These are phyloP conservation scores for Ascoidea rubescens DNA, from an alignment of 805 yeast genomes.

Conservation along the genomic window DNA sequence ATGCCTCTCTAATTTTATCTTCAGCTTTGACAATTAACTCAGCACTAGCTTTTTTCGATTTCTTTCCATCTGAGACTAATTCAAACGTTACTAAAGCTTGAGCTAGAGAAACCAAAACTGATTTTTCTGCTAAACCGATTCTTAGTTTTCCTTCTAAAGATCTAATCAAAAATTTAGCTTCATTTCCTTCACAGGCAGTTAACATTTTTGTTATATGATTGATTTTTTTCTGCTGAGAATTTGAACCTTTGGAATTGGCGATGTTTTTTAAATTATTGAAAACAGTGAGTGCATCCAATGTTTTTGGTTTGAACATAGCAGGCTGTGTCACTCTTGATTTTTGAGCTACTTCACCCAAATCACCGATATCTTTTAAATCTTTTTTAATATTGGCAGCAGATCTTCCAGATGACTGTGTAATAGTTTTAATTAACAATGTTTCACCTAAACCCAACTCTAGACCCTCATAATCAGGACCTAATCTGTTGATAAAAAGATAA, in stretches of 20 bases:
- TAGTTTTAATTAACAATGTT: conserved; percentile 72
- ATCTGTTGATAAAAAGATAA: conserved; percentile 72
- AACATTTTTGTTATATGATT: conserved; percentile 70
- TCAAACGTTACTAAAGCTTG: conserved; percentile 69
- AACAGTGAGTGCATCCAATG: conserved; percentile 60
- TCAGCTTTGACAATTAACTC: conserved; percentile 53
- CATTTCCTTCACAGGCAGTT: conserved; percentile 73
- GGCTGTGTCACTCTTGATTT: conserved; percentile 76
- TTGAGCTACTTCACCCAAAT: conserved; percentile 80
- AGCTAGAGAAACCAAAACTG: conserved; percentile 72
- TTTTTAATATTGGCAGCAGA: conserved; percentile 52
- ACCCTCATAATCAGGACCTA: conserved; percentile 95
- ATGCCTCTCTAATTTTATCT: conserved; percentile 69
- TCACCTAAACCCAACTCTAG: conserved; percentile 92
- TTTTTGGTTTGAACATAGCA: conserved; percentile 84
- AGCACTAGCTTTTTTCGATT: conserved; percentile 18
- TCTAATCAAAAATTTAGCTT: conserved; percentile 83
- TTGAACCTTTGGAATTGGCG: conserved; percentile 66
- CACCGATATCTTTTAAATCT: conserved; percentile 74
- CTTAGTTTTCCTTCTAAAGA: conserved; percentile 87
- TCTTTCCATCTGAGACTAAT: conserved; percentile 17
- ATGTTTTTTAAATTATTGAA: conserved; percentile 63
- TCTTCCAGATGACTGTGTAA: conserved; percentile 83
- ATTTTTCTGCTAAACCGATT: conserved; percentile 88
- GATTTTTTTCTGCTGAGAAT: conserved; percentile 70